Percentiles rank a stretch among this genome's conserved stretches.
Conservation (phyloP, 2,329 filamentous ascomycete genomes). For the Hortaea werneckii region DNA sequence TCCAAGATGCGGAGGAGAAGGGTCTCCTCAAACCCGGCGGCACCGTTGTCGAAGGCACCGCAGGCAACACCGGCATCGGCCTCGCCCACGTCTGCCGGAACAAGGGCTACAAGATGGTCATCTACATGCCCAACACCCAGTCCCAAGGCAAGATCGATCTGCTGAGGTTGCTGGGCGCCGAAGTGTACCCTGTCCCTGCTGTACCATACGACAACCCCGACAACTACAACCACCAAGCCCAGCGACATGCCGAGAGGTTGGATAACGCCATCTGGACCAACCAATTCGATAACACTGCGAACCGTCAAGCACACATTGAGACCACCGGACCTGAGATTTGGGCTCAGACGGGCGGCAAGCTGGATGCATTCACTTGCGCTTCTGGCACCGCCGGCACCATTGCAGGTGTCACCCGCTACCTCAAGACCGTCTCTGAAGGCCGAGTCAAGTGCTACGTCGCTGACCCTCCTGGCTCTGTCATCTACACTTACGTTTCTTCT, state of each 20-base stretch:
- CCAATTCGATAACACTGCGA: conserved; percentile 95
- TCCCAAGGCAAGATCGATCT: conserved; percentile 97
- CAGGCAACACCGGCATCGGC: conserved; percentile 95
- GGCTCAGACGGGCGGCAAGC: conserved; percentile 72
- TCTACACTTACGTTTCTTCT: conserved; percentile 83
- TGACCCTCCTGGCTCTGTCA: conserved; percentile 84
- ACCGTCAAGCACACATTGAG: conserved; percentile 87
- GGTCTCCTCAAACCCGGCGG: conserved; percentile 75
- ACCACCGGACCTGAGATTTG: conserved; percentile 97
- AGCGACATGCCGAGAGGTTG: conserved; percentile 72
- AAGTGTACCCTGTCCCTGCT: conserved; percentile 91
- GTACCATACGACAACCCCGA: conserved; percentile 90
- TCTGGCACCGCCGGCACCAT: conserved; percentile 89
- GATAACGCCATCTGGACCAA: conserved; percentile 96
- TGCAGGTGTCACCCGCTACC: conserved; percentile 75
- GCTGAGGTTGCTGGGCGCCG: conserved; percentile 77
- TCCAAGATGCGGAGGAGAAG: conserved; percentile 83
- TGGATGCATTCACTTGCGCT: conserved; percentile 92
- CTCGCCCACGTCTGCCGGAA: conserved; percentile 92
- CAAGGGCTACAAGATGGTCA: conserved; percentile 86
- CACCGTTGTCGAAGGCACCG: conserved; percentile 93
- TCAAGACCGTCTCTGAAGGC: conserved; percentile 73
- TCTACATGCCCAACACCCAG: conserved; percentile 99
- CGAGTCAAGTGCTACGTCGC: conserved; percentile 80
- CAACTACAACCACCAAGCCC: conserved; percentile 97